Base-by-base conservation (phyloP, 768 basidiomycete species). In the Pulveroboletus frians region DNA sequence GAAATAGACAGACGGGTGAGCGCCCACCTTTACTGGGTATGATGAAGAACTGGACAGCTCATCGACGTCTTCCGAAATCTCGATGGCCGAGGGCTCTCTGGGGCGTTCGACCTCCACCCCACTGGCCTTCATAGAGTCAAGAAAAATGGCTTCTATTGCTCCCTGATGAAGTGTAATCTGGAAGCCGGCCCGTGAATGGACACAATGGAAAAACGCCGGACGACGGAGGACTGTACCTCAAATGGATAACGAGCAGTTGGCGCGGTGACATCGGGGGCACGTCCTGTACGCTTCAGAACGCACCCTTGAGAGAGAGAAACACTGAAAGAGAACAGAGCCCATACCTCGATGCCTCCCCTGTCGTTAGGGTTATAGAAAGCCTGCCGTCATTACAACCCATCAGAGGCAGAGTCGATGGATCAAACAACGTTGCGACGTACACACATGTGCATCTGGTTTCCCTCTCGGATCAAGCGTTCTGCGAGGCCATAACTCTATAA, bases 401-500 rank as follows among this genome's bases (percentile, higher is more conserved):
- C 32, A 44, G 26, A n/a, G 17, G n/a, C 4, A 10, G 32, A 11
- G 17, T 9, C 9, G 5, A 3, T 8, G 9, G 18, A 10, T 1
- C n/a, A 14, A 38, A 10, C 4, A 32, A 32, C 0, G 31, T 9
- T 14, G 11, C 34, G 3, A 70, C 79, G 51, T 63, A 88, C 87
- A 45, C 79, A 79, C 67, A 79, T 75, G 51, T 86, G 79, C 74
- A 90, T 73, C 42, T 85, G 83, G 50, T 79, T 81, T 5, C 79
- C 85, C 57, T 87, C 78, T 35, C 66, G 72, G 21, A 88, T 51
- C 18, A 90, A 59, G 3, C 77, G 74, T 15, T 87, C 81, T 0
- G 78, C 84, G 6, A 90, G 74, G 6, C 87, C 88, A 66, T 90
- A 89, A 53, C 86, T 90, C 86, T 89, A 15, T 36, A 44, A 15